These are phyloP conservation scores for Boletus vermiculosoides DNA, from an alignment of 768 basidiomycete genomes.

Conservation along the genomic window DNA sequence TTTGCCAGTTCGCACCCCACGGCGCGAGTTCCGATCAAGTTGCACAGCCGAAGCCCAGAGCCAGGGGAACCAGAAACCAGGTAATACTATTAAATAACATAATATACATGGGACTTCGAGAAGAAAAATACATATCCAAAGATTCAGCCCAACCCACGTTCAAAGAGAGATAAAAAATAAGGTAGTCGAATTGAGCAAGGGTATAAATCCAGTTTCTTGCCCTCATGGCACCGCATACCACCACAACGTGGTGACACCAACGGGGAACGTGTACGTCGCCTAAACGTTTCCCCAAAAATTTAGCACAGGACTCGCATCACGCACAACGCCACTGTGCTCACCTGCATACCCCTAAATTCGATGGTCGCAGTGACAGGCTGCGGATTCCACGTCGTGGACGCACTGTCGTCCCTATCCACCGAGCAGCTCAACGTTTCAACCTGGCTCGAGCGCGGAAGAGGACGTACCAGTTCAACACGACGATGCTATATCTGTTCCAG, in stretches of 20 bases:
- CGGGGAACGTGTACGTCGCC: slow-evolving; percentile 76
- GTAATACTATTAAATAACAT: neutral
- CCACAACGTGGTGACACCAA: slow-evolving; percentile 62
- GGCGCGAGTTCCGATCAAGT: too few relatives aligned
- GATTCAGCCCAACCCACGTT: neutral
- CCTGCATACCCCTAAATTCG: slow-evolving; percentile 62
- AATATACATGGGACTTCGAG: neutral
- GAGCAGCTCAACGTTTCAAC: neutral
- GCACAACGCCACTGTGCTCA: slow-evolving; percentile 21
- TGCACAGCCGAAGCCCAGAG: neutral
- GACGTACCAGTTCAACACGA: slow-evolving; percentile 66
- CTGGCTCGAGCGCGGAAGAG: neutral
- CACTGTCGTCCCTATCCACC: slow-evolving; percentile 44
- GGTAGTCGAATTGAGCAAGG: neutral
- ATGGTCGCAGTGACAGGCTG: slow-evolving; percentile 56
- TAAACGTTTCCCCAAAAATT: slow-evolving; percentile 14
- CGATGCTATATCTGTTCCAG: slow-evolving; percentile 65
- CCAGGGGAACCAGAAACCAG: too few relatives aligned
- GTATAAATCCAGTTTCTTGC: neutral
- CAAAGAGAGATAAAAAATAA: neutral
- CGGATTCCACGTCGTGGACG: slow-evolving; percentile 53
- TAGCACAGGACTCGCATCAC: neutral
- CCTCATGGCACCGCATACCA: slow-evolving; percentile 40
- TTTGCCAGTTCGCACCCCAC: too few relatives aligned
- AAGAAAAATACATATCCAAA: neutral